A percentile compares a stretch with the other conserved stretches of the same genome.
Conservation (phyloP, 73 alveolate species). For the Paraurostyla sp. region DNA sequence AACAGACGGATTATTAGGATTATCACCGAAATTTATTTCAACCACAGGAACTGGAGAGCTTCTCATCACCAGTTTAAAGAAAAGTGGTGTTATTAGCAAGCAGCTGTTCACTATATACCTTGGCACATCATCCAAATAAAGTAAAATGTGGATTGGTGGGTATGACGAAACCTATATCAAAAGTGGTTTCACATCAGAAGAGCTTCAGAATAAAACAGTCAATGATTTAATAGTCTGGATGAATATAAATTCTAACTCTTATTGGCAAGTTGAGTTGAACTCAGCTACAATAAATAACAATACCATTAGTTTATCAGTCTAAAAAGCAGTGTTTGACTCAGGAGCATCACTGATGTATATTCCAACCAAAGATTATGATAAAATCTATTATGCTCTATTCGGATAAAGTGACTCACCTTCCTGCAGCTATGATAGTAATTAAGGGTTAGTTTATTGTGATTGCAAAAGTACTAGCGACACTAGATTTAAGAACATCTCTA, state of each 20-base stretch:
- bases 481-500: not conserved
- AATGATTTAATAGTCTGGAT: slow-evolving; percentile 29
- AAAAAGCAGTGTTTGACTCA: not conserved
- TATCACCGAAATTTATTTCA: slow-evolving; percentile 12
- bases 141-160: slow-evolving; percentile 37
- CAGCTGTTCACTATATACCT: not conserved
- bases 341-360: slow-evolving; percentile 27
- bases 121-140: not conserved
- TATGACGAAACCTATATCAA: not conserved
- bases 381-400: not conserved
- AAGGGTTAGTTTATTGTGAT: not conserved
- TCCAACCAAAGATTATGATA: slow-evolving; percentile 4
- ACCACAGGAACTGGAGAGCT: slow-evolving; percentile 19
- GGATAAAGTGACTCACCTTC: not conserved
- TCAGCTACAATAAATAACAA: not conserved
- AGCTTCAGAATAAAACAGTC: not conserved
- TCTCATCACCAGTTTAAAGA: not conserved
- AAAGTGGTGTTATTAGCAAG: slow-evolving; percentile 15
- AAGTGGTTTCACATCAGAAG: not conserved
- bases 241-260: not conserved
- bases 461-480: slow-evolving; percentile 21
- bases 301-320: not conserved
- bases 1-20: slow-evolving; percentile 39
- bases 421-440: not conserved
- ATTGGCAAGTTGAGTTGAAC: slow-evolving; percentile 43